phyloP scores from a whole-genome alignment of 2,329 filamentous ascomycete species.

The Parasarocladium wereldwijsianum region DNA sequence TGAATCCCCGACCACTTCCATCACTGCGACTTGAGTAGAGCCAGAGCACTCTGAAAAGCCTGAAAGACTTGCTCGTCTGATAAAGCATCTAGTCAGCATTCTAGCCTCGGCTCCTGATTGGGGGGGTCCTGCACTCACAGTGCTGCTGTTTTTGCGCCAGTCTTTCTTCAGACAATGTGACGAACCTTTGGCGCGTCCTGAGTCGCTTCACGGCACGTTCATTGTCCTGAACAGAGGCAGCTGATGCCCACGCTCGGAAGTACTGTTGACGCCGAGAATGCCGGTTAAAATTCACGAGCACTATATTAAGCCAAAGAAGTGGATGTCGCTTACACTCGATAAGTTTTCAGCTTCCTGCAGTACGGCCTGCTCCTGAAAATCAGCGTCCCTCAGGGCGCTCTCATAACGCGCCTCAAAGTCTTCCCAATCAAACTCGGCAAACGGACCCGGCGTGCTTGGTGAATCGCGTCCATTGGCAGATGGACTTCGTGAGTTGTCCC shows the following conservation, averaged over 20 bases:
- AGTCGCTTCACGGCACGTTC: slow-evolving; percentile 66
- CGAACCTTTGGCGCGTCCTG: slow-evolving; percentile 63
- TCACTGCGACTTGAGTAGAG: slow-evolving; percentile 29
- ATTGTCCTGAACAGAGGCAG: slow-evolving; percentile 58
- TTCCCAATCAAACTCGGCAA: slow-evolving; percentile 58
- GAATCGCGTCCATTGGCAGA: slow-evolving; percentile 15
- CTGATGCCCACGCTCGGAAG: slow-evolving; percentile 65
- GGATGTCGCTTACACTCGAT: slow-evolving; percentile 50
- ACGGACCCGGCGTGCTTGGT: slow-evolving; percentile 34
- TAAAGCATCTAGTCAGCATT: slow-evolving; percentile 2
- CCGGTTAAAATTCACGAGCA: background rate
- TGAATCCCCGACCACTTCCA: background rate
- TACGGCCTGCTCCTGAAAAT: slow-evolving; percentile 48
- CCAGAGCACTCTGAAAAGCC: slow-evolving; percentile 47
- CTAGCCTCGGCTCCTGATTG: background rate
- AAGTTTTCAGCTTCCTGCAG: slow-evolving; percentile 52
- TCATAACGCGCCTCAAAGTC: slow-evolving; percentile 59
- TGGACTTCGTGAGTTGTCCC: slow-evolving; percentile 15
- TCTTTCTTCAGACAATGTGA: slow-evolving; percentile 57
- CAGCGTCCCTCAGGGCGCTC: slow-evolving; percentile 46
- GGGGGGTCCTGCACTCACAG: slow-evolving; percentile 37
- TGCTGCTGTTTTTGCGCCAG: slow-evolving; percentile 66
- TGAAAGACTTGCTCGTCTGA: slow-evolving; percentile 39
- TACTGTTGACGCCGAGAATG: slow-evolving; percentile 38
- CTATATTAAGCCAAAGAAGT: background rate